Evolutionary conservation across 2,329 filamentous ascomycete species (phyloP).

Genomic region (Pseudogymnoascus sp.): DNA sequence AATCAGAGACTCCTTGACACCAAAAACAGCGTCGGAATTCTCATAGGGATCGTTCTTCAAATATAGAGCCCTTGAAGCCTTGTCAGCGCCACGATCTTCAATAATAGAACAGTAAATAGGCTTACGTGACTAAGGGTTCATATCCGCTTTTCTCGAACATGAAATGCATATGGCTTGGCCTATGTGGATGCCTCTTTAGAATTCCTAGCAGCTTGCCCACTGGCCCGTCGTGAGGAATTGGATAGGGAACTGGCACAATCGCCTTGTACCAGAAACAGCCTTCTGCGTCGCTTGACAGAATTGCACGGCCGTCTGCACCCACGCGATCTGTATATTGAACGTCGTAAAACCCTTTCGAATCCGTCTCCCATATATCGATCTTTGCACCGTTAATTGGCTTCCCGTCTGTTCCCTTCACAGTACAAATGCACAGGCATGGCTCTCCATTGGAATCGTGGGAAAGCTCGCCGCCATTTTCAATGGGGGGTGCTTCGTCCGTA

Average conservation of each 20-base stretch:
- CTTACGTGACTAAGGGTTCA: too few relatives aligned
- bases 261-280: constrained; percentile 79
- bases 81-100: too few relatives aligned
- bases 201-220: constrained; percentile 62
- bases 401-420: constrained; percentile 54
- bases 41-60: constrained; percentile 72
- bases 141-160: constrained; percentile 64
- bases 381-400: constrained; percentile 56
- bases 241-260: constrained; percentile 77
- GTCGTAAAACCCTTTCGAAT: constrained; percentile 70
- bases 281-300: constrained; percentile 59
- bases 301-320: constrained; percentile 59
- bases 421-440: constrained; percentile 64
- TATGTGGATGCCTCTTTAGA: constrained; percentile 63
- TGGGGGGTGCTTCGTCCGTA: constrained; percentile 61
- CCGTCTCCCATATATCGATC: constrained; percentile 80
- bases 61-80: constrained; percentile 45
- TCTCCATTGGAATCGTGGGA: constrained; percentile 61
- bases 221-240: constrained; percentile 75
- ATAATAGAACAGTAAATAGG: too few relatives aligned
- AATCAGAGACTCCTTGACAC: constrained; percentile 71
- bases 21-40: constrained; percentile 76
- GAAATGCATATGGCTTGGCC: constrained; percentile 76
- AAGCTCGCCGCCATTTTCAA: constrained; percentile 51
- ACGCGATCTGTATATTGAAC: constrained; percentile 61